Base-by-base conservation (phyloP, 1,139 yeast genomes). In the Pichia inconspicua region DNA sequence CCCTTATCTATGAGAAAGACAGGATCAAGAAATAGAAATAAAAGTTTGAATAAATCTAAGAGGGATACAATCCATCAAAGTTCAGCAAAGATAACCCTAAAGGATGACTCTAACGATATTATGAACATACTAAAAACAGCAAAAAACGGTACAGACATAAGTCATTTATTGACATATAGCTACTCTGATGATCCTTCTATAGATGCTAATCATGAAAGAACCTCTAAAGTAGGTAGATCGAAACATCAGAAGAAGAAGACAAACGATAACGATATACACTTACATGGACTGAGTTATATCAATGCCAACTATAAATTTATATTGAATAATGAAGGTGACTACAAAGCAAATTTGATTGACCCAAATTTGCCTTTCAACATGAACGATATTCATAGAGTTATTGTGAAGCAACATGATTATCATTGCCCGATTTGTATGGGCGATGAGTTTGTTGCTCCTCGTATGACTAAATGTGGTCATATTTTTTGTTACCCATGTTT, bases 381-480 rank as follows among this genome's bases (percentile, higher is more conserved):
- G 55, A 71, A 72, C 4, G 73, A 77, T 42, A 82, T 92, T 5
- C 67, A 84, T 38, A 72, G 96, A 47, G 87, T 92, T 4, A 65
- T 88, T 22, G 83, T 80, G 0, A 85, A 94, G 12, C 77, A 74
- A 54, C 86, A 89, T 14, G 78, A 82, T 48, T 78, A 82, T 46
- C 69, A 74, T 28, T 94, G 99, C 63, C 97, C 98, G 1, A 92
- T 94, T 36, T 94, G 99, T 63, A 71, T 92, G 17, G 76, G 84
- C 32, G 95, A 86, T 48, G 83, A 81, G 22, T 85, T 92, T 10
- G 76, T 85, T 37, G 97, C 97, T 0, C 97, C 98, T 1, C 71
- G 97, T 48, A 94, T 94, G 97, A 80, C 89, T 32, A 76, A 82
- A 17, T 94, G 99, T 68, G 98, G 99, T 4, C 99, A 94, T 62